Conservation (phyloP, 1,284 basidiomycete genomes). For the Ganoderma meredithae region DNA sequence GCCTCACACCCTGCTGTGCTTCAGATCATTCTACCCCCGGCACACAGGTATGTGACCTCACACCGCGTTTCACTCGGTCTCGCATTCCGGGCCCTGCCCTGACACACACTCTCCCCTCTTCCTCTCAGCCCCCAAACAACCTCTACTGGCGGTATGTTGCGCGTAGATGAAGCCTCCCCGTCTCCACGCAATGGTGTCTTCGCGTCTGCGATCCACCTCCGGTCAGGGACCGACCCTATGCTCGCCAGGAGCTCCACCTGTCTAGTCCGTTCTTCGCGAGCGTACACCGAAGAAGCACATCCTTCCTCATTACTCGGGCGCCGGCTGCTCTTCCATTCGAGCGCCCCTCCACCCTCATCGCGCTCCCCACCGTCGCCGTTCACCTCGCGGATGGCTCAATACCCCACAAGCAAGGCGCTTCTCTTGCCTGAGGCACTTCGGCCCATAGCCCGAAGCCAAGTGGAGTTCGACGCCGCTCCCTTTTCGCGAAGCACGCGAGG, state of each 20-base stretch:
- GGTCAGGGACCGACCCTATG: slow-evolving; percentile 15
- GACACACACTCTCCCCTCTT: slow-evolving; percentile 23
- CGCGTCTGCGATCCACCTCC: slow-evolving; percentile 14
- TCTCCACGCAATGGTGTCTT: slow-evolving; percentile 8
- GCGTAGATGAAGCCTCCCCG: slow-evolving; percentile 53
- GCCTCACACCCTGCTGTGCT: slow-evolving; percentile 17
- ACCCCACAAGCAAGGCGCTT: slow-evolving; percentile 11
- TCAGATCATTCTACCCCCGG: slow-evolving; percentile 66
- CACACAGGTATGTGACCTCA: slow-evolving; percentile 53
- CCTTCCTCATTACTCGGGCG: slow-evolving; percentile 10
- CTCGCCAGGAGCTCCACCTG: slow-evolving; percentile 1
- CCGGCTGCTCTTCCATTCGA: slow-evolving; percentile 24
- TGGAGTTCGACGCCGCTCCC: slow-evolving; percentile 13
- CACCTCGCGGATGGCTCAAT: slow-evolving; percentile 12
- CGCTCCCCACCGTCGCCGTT: slow-evolving; percentile 19
- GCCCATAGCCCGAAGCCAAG: slow-evolving; percentile 2
- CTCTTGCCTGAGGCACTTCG: not conserved
- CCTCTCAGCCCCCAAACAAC: slow-evolving; percentile 63
- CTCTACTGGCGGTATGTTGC: slow-evolving; percentile 73
- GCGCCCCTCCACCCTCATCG: slow-evolving; percentile 18
- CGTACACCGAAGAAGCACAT: slow-evolving; percentile 23
- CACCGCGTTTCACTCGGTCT: slow-evolving; percentile 1
- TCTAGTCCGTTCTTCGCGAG: slow-evolving; percentile 26
- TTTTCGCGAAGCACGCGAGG: slow-evolving; percentile 27
- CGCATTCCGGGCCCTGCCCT: slow-evolving; percentile 14